Base-by-base conservation (phyloP, 495 filamentous ascomycete genomes). In the Daldinia decipiens region DNA sequence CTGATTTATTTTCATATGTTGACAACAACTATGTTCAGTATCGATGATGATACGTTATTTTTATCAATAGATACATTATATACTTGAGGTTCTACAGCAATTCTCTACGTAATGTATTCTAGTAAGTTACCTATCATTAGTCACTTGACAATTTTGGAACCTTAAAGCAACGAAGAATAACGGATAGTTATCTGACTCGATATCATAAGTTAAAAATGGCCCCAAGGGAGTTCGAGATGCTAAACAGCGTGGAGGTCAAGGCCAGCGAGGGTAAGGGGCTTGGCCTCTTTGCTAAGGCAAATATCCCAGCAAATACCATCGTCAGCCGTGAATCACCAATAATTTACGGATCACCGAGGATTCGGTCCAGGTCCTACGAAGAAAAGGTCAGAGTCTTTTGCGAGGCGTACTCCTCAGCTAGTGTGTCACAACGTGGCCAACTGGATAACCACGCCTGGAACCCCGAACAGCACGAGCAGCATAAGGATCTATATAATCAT, bases 401-500 rank as follows among this genome's bases (percentile, higher is more conserved):
- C 17, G 39, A 40, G 4, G 2, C 7, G 39, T 40, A 17, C n/a
- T 15, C 39, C n/a, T 6, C n/a, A 8, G 5, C 5, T 0, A 47
- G 8, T 1, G 17, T 4, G 7, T n/a, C n/a, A 11, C 43, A 47
- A 12, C 43, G 43, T 47, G 12, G 1, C 4, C 65, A 79, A 80
- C 7, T 79, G 61, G 36, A 77, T 89, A 26, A 88, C 88, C 27
- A 84, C 80, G 26, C 81, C 84, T 2, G 80, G 88, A 54, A 88
- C 89, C 0, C 68, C 68, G 21, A 75, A 84, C 4, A 80, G 90
- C 55, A 81, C 84, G 11, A 81, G 78, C 0, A 86, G 84, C 12
- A 86, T 91, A 56, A 90, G 87, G 82, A 85, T 81, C 0, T 80
- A 81, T 64, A 82, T 79, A 11, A 82, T 89, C 54, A n/a, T 5